Conservation (phyloP, 129 eudicot species). For the Tagetes erecta region DNA sequence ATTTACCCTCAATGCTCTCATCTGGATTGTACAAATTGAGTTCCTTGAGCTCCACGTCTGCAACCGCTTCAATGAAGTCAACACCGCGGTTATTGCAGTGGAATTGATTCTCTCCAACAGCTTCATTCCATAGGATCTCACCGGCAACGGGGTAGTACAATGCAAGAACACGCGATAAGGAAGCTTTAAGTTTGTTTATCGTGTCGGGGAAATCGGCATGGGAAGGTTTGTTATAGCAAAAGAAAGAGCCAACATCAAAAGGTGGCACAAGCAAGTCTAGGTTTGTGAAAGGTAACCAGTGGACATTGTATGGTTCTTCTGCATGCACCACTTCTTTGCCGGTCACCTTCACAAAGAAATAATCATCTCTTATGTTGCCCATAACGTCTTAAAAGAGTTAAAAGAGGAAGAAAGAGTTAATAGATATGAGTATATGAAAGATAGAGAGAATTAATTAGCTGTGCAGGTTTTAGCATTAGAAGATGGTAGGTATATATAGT, state of each 20-base stretch:
- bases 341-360: constrained; percentile 30
- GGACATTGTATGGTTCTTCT: constrained; percentile 39
- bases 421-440: not conserved
- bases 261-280: constrained; percentile 60
- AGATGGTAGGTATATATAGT: not conserved
- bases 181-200: constrained; percentile 34
- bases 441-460: not conserved
- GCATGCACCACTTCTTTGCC: constrained; percentile 38
- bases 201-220: constrained; percentile 16
- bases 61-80: constrained; percentile 46
- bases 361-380: not conserved
- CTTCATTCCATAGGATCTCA: constrained; percentile 31
- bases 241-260: constrained; percentile 46
- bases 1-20: constrained; percentile 45
- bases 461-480: not conserved
- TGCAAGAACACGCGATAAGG: constrained; percentile 41
- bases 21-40: constrained; percentile 52
- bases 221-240: constrained; percentile 38
- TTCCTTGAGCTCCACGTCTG: constrained; percentile 42
- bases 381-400: not conserved
- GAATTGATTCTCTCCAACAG: constrained; percentile 43
- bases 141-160: constrained; percentile 39
- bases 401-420: not conserved
- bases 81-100: constrained; percentile 55
- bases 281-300: constrained; percentile 58